These are phyloP conservation scores for Sclerotiophoma versabilis DNA, from an alignment of 2,329 filamentous ascomycete genomes.

Conservation along the genomic window DNA sequence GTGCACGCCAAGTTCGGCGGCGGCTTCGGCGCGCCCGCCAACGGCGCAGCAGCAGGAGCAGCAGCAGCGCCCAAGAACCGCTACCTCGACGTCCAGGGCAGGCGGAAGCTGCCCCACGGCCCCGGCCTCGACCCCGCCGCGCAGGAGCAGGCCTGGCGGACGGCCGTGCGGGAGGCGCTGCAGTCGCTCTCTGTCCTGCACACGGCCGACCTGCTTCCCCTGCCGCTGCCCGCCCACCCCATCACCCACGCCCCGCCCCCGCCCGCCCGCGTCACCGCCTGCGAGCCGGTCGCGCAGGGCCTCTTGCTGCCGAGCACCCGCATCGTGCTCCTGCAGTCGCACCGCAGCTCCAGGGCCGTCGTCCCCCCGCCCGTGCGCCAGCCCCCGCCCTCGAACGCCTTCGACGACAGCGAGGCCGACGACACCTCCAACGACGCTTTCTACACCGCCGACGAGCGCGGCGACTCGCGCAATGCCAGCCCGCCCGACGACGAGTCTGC, in stretches of 20 bases:
- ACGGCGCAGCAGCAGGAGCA: constrained; percentile 40
- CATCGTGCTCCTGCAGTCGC: constrained; percentile 77
- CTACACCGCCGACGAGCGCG: constrained; percentile 81
- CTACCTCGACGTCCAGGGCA: constrained; percentile 49
- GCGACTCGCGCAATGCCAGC: constrained; percentile 47
- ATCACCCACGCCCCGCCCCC: constrained; percentile 85
- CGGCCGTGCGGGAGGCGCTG: constrained; percentile 73
- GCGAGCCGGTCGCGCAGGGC: constrained; percentile 92
- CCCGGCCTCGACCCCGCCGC: constrained; percentile 30
- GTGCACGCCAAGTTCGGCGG: constrained; percentile 83
- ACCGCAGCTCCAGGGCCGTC: constrained; percentile 59
- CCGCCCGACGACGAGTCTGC: constrained; percentile 52
- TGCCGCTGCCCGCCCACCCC: constrained; percentile 79
- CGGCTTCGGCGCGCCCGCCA: constrained; percentile 56
- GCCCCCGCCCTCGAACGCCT: constrained; percentile 64
- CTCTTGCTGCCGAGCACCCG: constrained; percentile 78
- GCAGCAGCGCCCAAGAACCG: constrained; percentile 39
- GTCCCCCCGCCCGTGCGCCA: constrained; percentile 52
- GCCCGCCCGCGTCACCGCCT: constrained; percentile 88
- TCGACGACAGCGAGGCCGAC: constrained; percentile 76
- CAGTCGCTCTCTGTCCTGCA: constrained; percentile 79
- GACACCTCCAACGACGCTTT: constrained; percentile 91
- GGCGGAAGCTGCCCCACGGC: constrained; percentile 23
- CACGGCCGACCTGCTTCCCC: constrained; percentile 79
- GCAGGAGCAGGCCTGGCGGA: constrained; percentile 47